A percentile compares a stretch with the other conserved stretches of the same genome.
Evolutionary conservation across 139 green algal species (phyloP).

Genomic region (Bryopsis sp.): DNA sequence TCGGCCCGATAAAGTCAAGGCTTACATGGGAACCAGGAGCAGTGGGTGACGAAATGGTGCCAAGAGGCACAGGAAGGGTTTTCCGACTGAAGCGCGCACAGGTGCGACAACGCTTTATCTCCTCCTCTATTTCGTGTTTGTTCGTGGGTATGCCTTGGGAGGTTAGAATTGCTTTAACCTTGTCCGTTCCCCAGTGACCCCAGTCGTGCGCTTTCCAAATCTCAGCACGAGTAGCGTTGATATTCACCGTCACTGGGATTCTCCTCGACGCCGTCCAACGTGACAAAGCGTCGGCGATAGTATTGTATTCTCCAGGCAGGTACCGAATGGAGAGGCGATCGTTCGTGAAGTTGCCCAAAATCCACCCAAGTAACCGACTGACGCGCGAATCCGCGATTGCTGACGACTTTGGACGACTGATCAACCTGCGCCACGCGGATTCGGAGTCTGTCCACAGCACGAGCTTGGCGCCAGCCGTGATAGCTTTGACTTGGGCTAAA

Average conservation of each 20-base stretch:
- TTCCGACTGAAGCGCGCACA: too few relatives aligned
- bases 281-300: slow-evolving; percentile 1
- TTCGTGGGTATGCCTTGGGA: too few relatives aligned
- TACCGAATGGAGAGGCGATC: not conserved
- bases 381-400: not conserved
- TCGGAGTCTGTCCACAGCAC: slow-evolving; percentile 1
- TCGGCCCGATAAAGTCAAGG: slow-evolving; percentile 11
- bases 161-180: too few relatives aligned
- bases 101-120: too few relatives aligned
- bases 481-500: not conserved
- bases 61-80: too few relatives aligned
- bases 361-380: not conserved
- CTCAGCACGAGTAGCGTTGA: too few relatives aligned
- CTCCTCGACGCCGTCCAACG: too few relatives aligned
- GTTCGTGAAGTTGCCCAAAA: not conserved
- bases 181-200: too few relatives aligned
- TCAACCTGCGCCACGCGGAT: not conserved
- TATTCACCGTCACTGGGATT: too few relatives aligned
- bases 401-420: not conserved
- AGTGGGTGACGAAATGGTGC: too few relatives aligned
- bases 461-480: slow-evolving; percentile 5
- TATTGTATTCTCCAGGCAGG: slow-evolving; percentile 8
- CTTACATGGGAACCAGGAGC: not conserved
- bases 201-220: too few relatives aligned
- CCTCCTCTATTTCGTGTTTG: too few relatives aligned